Conservation (phyloP, 2,329 filamentous ascomycete genomes). For the Trichophyton schoenleinii region DNA sequence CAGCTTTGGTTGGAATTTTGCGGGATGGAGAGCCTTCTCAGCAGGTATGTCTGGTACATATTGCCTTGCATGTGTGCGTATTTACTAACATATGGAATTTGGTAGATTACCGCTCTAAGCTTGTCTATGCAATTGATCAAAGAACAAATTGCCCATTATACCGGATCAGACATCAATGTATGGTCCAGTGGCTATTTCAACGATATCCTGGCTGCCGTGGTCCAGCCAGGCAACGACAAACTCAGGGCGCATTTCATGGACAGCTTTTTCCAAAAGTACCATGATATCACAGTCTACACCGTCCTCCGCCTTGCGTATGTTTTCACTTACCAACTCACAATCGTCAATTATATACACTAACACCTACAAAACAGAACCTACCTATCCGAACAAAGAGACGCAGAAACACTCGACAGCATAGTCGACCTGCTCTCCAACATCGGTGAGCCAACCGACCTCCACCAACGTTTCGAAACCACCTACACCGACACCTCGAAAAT, state of each 20-base stretch:
- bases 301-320: slow-evolving; percentile 61
- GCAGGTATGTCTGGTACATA: slow-evolving; percentile 21
- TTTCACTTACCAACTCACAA: neutral
- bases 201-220: slow-evolving; percentile 49
- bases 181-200: slow-evolving; percentile 59
- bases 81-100: slow-evolving; percentile 6
- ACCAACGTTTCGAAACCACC: slow-evolving; percentile 27
- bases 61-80: neutral
- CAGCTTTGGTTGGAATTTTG: slow-evolving; percentile 50
- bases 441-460: slow-evolving; percentile 51
- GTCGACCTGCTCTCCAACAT: slow-evolving; percentile 37
- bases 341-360: neutral
- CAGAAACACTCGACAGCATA: slow-evolving; percentile 24
- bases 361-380: slow-evolving; percentile 22
- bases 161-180: slow-evolving; percentile 44
- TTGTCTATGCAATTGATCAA: slow-evolving; percentile 75
- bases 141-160: slow-evolving; percentile 54
- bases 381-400: slow-evolving; percentile 17
- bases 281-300: slow-evolving; percentile 75
- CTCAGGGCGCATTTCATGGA: slow-evolving; percentile 61
- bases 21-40: slow-evolving; percentile 47
- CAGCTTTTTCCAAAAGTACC: slow-evolving; percentile 65
- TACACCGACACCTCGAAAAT: slow-evolving; percentile 39
- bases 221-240: slow-evolving; percentile 46
- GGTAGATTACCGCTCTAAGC: slow-evolving; percentile 56